Base-by-base conservation (phyloP, 371 early-diverging fungal species). In the Lichtheimia corymbifera region DNA sequence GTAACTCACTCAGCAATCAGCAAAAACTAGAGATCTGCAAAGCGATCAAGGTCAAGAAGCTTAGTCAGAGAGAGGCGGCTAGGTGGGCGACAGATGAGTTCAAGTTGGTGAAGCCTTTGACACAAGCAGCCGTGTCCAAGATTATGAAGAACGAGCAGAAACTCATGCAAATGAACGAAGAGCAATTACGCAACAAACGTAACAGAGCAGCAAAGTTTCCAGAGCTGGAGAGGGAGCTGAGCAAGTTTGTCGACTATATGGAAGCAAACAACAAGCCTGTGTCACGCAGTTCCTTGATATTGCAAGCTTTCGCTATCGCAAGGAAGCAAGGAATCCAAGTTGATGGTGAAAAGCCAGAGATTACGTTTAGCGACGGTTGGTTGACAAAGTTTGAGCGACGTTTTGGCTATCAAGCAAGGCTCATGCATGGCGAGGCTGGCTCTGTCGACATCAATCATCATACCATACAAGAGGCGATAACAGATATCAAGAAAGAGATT, bases 391-490 rank as follows among this genome's bases (percentile, higher is more conserved):
- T 50, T 50, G 61, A 60, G 43, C 18, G 30, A 27, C 53, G 42
- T n/a, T 41, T 45, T n/a, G 44, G 53, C n/a, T 45, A 27, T 17
- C n/a, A 53, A n/a, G 52, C 44, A n/a, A 20, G 53, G 18, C 12
- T 43, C 3, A 60, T 53, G 27, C 52, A 60, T 53, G 53, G 52
- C 14, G 53, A 60, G 27, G 61, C 61, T 17, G 61, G 43, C 3
- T 53, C 61, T 3, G 44, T 43, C 15, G 25, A 20, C 15, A 5
- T 28, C 4, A 20, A 6, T 15, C 22, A 5, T 20, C 25, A 13
- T n/a, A 17, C 18, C 18, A 15, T 27, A 5, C 53, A 53, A 44
- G 25, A 28, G 41, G 20, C 4, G 22, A 17, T 60, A 7, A 4
- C 14, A 2, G 44, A 41, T n/a, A 53, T 60, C 17, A 59, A 60